A percentile compares a stretch with the other conserved stretches of the same genome.
Conservation (phyloP, 176 grass and related monocot species). For the Aegilops speltoides region DNA sequence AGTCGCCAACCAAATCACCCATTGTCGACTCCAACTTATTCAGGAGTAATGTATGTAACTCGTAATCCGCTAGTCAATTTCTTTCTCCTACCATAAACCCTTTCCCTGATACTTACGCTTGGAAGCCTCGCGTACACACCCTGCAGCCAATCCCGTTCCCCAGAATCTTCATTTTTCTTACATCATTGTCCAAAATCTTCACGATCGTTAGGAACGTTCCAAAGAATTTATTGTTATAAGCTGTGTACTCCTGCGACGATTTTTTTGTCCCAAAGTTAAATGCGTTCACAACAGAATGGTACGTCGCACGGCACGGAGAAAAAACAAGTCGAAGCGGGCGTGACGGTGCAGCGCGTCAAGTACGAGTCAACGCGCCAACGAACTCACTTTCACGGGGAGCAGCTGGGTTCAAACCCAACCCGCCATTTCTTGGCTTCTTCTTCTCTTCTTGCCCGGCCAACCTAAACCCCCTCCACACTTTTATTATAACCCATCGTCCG, state of each 20-base stretch:
- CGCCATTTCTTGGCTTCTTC: constrained; percentile 20
- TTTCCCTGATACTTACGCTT: constrained; percentile 8
- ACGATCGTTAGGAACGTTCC: background rate
- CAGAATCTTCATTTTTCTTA: background rate
- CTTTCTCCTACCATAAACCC: background rate
- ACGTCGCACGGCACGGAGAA: background rate
- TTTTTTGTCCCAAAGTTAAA: background rate
- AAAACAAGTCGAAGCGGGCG: background rate
- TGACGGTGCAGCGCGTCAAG: constrained; percentile 16
- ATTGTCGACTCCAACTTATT: background rate
- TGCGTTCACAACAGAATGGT: constrained; percentile 16
- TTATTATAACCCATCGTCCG: background rate
- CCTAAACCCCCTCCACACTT: constrained; percentile 25
- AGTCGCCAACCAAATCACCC: constrained; percentile 21
- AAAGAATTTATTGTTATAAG: background rate
- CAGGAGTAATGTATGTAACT: background rate
- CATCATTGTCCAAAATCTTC: too few relatives aligned
- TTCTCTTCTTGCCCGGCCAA: background rate
- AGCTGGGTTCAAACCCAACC: constrained; percentile 49
- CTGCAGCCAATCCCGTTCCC: background rate
- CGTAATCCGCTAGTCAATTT: background rate
- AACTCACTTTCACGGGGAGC: constrained; percentile 19
- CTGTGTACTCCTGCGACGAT: background rate
- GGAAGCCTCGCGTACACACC: background rate
- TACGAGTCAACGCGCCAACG: constrained; percentile 50